These are phyloP conservation scores for Phylloporus arenicola DNA, from an alignment of 768 basidiomycete species.

Conservation along the genomic window DNA sequence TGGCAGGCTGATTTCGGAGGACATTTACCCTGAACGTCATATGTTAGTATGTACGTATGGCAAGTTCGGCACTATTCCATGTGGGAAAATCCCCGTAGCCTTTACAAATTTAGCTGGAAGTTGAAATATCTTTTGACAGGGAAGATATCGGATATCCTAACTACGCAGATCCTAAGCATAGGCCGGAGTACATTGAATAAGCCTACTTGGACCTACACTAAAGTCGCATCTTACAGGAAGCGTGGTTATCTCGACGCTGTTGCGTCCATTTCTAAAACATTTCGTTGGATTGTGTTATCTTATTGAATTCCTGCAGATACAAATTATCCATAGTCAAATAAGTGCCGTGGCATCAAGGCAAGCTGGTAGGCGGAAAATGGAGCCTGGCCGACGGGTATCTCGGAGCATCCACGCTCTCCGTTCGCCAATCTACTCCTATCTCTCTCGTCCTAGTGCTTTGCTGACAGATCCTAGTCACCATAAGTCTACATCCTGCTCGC, in stretches of 20 bases:
- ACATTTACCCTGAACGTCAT: not conserved
- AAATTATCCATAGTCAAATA: not conserved
- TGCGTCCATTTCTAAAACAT: too few relatives aligned
- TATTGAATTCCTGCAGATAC: not conserved
- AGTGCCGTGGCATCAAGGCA: not conserved
- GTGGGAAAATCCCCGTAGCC: not conserved
- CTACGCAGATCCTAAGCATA: too few relatives aligned
- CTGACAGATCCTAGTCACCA: not conserved
- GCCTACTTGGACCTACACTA: too few relatives aligned
- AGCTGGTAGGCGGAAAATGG: not conserved
- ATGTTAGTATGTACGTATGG: too few relatives aligned
- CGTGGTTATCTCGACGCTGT: too few relatives aligned
- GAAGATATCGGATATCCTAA: too few relatives aligned
- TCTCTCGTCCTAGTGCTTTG: not conserved
- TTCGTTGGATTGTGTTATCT: too few relatives aligned
- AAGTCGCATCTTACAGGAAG: too few relatives aligned
- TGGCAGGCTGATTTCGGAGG: too few relatives aligned
- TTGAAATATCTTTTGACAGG: not conserved
- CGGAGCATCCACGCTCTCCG: not conserved
- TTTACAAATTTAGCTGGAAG: not conserved
- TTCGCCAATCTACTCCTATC: not conserved
- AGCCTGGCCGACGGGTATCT: not conserved
- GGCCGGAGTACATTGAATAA: too few relatives aligned
- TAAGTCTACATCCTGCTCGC: not conserved
- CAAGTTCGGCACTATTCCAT: not conserved